A percentile compares a stretch with the other conserved stretches of the same genome.
phyloP scores from a whole-genome alignment of 768 basidiomycete species.

The Galerina sulciceps region DNA sequence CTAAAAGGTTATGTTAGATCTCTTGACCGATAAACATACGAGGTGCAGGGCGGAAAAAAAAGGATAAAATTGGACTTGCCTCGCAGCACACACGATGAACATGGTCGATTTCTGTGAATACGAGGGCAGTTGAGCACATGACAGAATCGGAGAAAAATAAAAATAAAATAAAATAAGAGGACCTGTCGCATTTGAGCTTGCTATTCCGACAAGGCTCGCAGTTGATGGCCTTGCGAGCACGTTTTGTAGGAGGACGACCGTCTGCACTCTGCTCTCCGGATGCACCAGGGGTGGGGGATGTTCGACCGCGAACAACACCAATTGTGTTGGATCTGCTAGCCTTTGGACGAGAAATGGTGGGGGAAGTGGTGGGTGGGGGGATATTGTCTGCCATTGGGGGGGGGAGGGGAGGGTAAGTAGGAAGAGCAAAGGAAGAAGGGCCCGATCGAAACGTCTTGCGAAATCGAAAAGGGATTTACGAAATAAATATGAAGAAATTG shows the following conservation, averaged over 20 bases:
- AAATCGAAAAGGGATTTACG: too few relatives aligned
- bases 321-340: constrained; percentile 39
- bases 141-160: constrained; percentile 1
- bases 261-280: constrained; percentile 50
- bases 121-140: constrained; percentile 16
- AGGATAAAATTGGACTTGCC: constrained; percentile 44
- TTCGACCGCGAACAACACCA: constrained; percentile 52
- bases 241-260: constrained; percentile 74
- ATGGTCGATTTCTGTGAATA: constrained; percentile 74
- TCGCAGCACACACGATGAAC: constrained; percentile 84
- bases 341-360: constrained; percentile 44
- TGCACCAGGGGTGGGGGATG: constrained; percentile 48
- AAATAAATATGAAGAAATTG: neutral
- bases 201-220: constrained; percentile 87
- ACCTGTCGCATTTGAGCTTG: constrained; percentile 92
- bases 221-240: constrained; percentile 86
- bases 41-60: constrained; percentile 6
- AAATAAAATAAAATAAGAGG: constrained; percentile 23
- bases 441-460: neutral
- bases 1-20: constrained; percentile 42
- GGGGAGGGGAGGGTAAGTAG: constrained; percentile 1
- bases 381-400: constrained; percentile 15
- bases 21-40: constrained; percentile 22
- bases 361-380: constrained; percentile 39
- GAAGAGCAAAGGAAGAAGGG: constrained; percentile 14